Conservation (phyloP, 805 yeast genomes). For the Limtongia smithiae region DNA sequence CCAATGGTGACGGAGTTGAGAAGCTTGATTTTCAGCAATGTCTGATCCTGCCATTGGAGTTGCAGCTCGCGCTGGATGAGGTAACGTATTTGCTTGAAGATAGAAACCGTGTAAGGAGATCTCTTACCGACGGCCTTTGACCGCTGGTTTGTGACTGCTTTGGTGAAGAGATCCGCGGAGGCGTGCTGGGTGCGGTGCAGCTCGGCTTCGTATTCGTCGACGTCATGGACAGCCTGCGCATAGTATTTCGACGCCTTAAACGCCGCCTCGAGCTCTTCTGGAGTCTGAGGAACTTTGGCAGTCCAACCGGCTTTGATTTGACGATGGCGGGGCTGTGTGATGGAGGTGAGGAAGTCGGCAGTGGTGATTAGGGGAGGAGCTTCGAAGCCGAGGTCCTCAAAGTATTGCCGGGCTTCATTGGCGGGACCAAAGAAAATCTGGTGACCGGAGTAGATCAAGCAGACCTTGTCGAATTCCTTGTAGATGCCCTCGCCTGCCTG, state of each 20-base stretch:
- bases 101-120: conserved; percentile 29
- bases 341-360: conserved; percentile 57
- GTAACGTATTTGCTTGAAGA: conserved; percentile 17
- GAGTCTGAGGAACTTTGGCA: conserved; percentile 48
- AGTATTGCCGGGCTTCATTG: conserved; percentile 45
- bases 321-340: conserved; percentile 53
- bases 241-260: conserved; percentile 50
- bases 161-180: conserved; percentile 11
- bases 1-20: conserved; percentile 46
- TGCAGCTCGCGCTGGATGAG: conserved; percentile 20
- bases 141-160: conserved; percentile 16
- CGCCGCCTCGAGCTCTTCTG: conserved; percentile 45
- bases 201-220: conserved; percentile 38
- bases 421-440: conserved; percentile 61
- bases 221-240: conserved; percentile 40
- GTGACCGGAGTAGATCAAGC: conserved; percentile 56
- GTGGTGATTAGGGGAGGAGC: conserved; percentile 57
- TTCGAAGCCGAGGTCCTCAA: conserved; percentile 50
- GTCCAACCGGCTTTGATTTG: conserved; percentile 43
- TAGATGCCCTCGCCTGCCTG: conserved; percentile 67
- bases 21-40: conserved; percentile 14
- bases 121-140: not conserved
- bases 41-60: conserved; percentile 28
- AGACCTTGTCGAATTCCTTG: conserved; percentile 57
- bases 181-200: conserved; percentile 19